Evolutionary conservation across 2,329 filamentous ascomycete genomes (phyloP), one percentile per base, ranked within the genome.

Genomic region (Plectosphaerella cucumerina): DNA sequence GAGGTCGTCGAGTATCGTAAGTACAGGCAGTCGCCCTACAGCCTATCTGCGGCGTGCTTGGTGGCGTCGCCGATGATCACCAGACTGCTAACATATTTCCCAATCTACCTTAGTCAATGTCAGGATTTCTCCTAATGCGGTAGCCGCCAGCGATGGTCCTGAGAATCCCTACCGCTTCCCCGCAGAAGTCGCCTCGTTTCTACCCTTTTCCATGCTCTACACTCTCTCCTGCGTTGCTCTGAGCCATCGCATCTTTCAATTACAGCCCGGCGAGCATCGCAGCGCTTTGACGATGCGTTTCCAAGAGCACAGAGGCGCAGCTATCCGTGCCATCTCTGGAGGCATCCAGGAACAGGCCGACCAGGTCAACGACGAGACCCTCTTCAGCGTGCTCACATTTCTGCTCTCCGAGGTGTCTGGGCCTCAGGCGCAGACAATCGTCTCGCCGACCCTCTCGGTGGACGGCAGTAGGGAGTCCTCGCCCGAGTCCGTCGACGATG

Each of bases 51-150:
- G n/a, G n/a, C n/a, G n/a, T 26, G 31, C 31, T 39, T 21, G 9
- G 26, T 31, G 26, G 26, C 26, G 26, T 31, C 12, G 4, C 4
- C 26, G 3, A 31, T 31, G 26, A 31, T 8, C 26, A 11, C 26
- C 47, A n/a, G 15, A 44, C 12, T 18, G 48, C 17, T 23, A 39
- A 23, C 22, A 15, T n/a, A 10, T 21, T 11, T 14, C 15, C 15
- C 18, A 6, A 11, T 26, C n/a, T n/a, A n/a, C n/a, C n/a, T 17
- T 21, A 60, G 56, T 58, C 23, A 60, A 60, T 42, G 26, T 33
- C 17, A 39, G 51, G 34, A 53, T 60, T 21, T 58, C 55, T 18
- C 56, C 58, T 31, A 56, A 60, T 44, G n/a, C 57, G 48, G 48
- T 56, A 23, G 56, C 54, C 20, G 48, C 47, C 14, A 51, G 50